These are phyloP conservation scores for Trichosanthes truncata DNA, from an alignment of 306 rosid genomes.

Conservation along the genomic window DNA sequence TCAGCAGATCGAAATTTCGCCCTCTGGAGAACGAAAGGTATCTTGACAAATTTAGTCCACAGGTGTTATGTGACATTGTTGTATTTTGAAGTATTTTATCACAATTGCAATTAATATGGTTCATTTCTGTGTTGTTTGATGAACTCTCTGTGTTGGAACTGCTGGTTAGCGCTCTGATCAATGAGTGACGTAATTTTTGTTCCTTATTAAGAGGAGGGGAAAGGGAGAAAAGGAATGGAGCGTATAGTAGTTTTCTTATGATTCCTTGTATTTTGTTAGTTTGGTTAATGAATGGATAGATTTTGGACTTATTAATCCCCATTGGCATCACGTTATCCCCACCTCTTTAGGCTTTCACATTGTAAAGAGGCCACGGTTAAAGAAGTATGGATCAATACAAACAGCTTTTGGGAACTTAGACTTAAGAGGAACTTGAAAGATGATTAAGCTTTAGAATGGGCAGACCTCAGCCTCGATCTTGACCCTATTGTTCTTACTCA, in stretches of 20 bases:
- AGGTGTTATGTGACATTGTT: neutral
- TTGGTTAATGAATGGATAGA: neutral
- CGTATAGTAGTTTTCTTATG: neutral
- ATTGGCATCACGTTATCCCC: too few species aligned
- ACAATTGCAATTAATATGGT: neutral
- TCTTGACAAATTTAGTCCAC: neutral
- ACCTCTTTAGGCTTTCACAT: too few species aligned
- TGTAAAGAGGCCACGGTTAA: too few species aligned
- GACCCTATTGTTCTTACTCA: too few species aligned
- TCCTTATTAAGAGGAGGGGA: neutral
- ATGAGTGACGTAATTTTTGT: neutral
- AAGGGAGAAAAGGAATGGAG: neutral
- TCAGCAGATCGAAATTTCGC: slow-evolving; percentile 22
- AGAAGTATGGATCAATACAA: too few species aligned
- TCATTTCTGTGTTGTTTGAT: neutral
- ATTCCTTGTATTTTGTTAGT: neutral
- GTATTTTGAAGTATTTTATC: neutral
- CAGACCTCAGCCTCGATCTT: too few species aligned
- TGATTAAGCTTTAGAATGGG: too few species aligned
- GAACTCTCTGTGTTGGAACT: neutral
- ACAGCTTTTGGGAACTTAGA: too few species aligned
- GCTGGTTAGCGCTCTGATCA: neutral
- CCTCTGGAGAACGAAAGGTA: slow-evolving; percentile 45
- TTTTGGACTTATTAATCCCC: neutral
- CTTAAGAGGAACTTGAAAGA: too few species aligned